Evolutionary conservation across 2,329 filamentous ascomycete genomes (phyloP).

Genomic region (Diaporthe helianthi): DNA sequence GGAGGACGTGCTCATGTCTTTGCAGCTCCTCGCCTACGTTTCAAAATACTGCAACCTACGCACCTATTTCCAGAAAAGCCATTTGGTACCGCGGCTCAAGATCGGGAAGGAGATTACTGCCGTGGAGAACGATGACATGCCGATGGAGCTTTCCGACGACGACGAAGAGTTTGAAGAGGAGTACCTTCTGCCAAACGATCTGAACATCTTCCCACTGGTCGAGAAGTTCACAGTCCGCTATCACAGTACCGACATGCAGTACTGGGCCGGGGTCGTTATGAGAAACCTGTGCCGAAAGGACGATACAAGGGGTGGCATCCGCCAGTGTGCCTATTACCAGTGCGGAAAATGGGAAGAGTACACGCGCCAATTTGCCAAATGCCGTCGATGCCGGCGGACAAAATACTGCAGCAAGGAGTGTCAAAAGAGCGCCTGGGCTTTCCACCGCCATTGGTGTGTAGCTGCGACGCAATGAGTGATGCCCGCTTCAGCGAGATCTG

Average conservation of each 20-base stretch:
- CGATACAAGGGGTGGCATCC: constrained; percentile 89
- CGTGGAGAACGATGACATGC: constrained; percentile 73
- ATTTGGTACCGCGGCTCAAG: constrained; percentile 89
- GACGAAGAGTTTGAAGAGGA: constrained; percentile 79
- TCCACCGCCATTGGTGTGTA: constrained; percentile 97
- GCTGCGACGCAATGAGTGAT: constrained; percentile 64
- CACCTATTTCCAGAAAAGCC: constrained; percentile 93
- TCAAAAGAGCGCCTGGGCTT: constrained; percentile 98
- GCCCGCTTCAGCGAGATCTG: constrained; percentile 29
- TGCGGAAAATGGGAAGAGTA: constrained; percentile 99
- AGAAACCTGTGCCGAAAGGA: constrained; percentile 98
- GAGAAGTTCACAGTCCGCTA: constrained; percentile 98
- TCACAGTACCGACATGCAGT: constrained; percentile 97
- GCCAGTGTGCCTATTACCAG: constrained; percentile 97
- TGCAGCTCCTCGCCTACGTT: constrained; percentile 95
- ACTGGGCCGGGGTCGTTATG: constrained; percentile 99
- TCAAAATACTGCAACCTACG: constrained; percentile 98
- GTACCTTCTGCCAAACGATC: constrained; percentile 90
- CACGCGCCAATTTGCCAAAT: constrained; percentile 97
- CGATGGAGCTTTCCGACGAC: constrained; percentile 49
- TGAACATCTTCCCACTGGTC: constrained; percentile 97
- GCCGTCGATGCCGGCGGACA: constrained; percentile 90
- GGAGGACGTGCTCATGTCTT: constrained; percentile 96
- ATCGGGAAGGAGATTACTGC: constrained; percentile 85
- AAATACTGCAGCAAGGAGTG: constrained; percentile 99